Conservation (phyloP, 495 filamentous ascomycete genomes). For the Penicillium taxi region DNA sequence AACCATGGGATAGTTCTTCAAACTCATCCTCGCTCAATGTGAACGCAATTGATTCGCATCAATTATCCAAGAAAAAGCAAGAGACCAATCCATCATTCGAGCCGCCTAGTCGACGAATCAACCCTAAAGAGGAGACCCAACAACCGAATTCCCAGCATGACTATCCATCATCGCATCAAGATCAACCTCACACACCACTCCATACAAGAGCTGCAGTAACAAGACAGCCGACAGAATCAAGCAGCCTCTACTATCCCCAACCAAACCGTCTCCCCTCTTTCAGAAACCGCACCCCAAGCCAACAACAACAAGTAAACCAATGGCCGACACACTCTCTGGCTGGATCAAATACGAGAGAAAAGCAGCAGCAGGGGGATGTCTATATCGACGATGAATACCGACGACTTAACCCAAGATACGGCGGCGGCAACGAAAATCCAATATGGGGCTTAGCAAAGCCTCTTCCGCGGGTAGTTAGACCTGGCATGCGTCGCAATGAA, state of each 20-base stretch:
- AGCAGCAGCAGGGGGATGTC: conserved; percentile 3
- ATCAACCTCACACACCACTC: neutral
- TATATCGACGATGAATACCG: conserved; percentile 19
- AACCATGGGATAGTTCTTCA: neutral
- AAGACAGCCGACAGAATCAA: conserved; percentile 9
- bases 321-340: conserved; percentile 8
- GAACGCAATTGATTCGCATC: neutral
- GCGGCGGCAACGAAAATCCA: conserved; percentile 10
- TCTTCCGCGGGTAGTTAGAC: conserved; percentile 24
- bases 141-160: neutral
- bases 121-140: neutral
- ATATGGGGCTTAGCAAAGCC: conserved; percentile 26
- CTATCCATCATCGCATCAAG: conserved; percentile 1
- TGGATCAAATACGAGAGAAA: conserved; percentile 1
- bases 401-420: conserved; percentile 17
- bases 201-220: neutral
- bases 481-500: conserved; percentile 15
- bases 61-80: neutral
- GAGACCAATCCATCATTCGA: neutral
- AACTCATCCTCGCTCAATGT: neutral
- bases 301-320: conserved; percentile 1
- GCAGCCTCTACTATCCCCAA: conserved; percentile 6
- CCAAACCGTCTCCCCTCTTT: neutral
- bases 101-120: neutral
- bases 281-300: neutral